Conservation (phyloP, 805 yeast genomes). For the Candida ortonii region DNA sequence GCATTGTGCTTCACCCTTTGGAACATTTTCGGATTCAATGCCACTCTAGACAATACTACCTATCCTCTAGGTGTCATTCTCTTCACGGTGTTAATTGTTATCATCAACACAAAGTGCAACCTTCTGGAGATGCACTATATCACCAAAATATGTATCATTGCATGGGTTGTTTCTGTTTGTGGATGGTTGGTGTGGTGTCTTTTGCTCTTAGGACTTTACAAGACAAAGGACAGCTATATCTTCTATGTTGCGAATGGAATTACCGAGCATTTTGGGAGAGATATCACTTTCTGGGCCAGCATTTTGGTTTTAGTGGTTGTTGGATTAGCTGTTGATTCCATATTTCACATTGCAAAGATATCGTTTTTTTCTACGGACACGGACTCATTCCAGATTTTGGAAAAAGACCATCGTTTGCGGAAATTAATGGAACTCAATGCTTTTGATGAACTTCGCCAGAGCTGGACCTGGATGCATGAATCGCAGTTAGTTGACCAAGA, state of each 20-base stretch:
- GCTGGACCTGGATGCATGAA: slow-evolving; percentile 63
- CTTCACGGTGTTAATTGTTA: slow-evolving; percentile 66
- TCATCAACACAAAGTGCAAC: slow-evolving; percentile 77
- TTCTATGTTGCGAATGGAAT: slow-evolving; percentile 74
- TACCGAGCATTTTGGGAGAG: slow-evolving; percentile 69
- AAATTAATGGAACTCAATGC: slow-evolving; percentile 71
- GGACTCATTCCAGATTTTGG: slow-evolving; percentile 75
- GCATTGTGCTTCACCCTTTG: slow-evolving; percentile 65
- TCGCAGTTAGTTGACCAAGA: slow-evolving; percentile 29
- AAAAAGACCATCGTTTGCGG: slow-evolving; percentile 64
- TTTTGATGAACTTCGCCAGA: slow-evolving; percentile 67
- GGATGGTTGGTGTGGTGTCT: slow-evolving; percentile 90
- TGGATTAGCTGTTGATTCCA: slow-evolving; percentile 64
- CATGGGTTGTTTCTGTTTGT: slow-evolving; percentile 66
- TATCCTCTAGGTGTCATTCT: slow-evolving; percentile 79
- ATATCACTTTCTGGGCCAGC: slow-evolving; percentile 85
- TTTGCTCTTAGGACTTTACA: slow-evolving; percentile 67
- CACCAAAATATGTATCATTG: slow-evolving; percentile 63
- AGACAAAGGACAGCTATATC: slow-evolving; percentile 48
- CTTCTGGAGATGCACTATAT: slow-evolving; percentile 77
- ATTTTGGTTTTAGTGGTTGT: slow-evolving; percentile 54
- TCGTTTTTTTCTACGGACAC: slow-evolving; percentile 68
- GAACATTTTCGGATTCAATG: slow-evolving; percentile 67
- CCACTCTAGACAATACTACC: slow-evolving; percentile 68
- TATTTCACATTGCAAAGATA: slow-evolving; percentile 54